Conservation (phyloP, 176 grass and related monocot genomes). For the Bothriochloa decipiens region DNA sequence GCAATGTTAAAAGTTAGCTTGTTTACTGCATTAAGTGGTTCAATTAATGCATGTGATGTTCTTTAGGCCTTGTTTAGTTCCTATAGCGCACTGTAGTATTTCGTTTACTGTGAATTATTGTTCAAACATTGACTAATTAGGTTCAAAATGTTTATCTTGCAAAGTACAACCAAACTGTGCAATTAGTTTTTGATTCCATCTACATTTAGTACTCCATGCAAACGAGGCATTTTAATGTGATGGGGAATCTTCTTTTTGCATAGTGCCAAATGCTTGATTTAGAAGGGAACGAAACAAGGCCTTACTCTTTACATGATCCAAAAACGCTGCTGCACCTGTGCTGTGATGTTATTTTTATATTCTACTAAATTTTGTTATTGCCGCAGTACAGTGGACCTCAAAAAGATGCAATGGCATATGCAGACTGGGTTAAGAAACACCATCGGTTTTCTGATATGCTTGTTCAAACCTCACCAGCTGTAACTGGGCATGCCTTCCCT, state of each 20-base stretch:
- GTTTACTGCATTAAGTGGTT: not conserved
- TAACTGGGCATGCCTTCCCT: slow-evolving; percentile 82
- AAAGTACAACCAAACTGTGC: too few species aligned
- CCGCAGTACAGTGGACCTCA: slow-evolving; percentile 87
- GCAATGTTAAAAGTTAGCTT: not conserved
- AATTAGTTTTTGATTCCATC: too few species aligned
- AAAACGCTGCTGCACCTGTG: not conserved
- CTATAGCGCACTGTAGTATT: too few species aligned
- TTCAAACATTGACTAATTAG: too few species aligned
- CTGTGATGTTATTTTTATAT: slow-evolving; percentile 15
- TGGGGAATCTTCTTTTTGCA: too few species aligned
- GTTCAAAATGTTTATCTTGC: too few species aligned
- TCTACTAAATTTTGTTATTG: slow-evolving; percentile 43
- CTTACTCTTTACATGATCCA: slow-evolving; percentile 20
- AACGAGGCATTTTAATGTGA: too few species aligned
- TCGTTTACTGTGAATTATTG: too few species aligned
- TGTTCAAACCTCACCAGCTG: slow-evolving; percentile 65
- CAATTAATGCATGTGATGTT: not conserved
- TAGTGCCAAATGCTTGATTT: too few species aligned
- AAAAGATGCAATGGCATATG: slow-evolving; percentile 76
- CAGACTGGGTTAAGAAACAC: slow-evolving; percentile 73
- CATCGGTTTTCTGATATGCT: slow-evolving; percentile 76
- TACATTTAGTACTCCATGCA: too few species aligned
- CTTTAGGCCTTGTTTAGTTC: too few species aligned
- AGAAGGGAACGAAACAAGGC: too few species aligned